Percentiles rank a stretch among this genome's conserved stretches.
phyloP scores from a whole-genome alignment of 331 rosid genomes.

The Saraca asoca region DNA sequence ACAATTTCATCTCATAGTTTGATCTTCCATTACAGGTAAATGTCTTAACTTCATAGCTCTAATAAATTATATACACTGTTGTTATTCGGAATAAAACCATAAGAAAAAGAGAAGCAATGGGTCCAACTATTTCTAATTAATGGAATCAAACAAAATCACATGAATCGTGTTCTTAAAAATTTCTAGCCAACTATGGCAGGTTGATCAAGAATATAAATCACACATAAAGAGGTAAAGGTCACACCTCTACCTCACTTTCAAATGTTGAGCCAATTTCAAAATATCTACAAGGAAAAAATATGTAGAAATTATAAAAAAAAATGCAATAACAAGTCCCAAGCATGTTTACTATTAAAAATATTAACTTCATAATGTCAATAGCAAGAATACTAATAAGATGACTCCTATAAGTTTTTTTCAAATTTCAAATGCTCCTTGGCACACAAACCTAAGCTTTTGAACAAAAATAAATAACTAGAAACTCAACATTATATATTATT shows the following conservation, averaged over 20 bases:
- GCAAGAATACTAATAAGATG: constrained; percentile 16
- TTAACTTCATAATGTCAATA: background rate
- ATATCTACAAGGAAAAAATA: constrained; percentile 61
- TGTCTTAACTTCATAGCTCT: too few species aligned
- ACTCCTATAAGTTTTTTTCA: background rate
- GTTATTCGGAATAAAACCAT: too few species aligned
- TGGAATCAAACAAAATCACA: too few species aligned
- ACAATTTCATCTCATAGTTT: too few species aligned
- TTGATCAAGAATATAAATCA: background rate
- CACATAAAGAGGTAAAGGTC: constrained; percentile 25
- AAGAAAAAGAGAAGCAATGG: too few species aligned
- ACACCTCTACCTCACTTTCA: constrained; percentile 96
- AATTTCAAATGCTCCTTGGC: constrained; percentile 20
- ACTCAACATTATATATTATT: too few species aligned
- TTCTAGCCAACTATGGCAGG: too few species aligned
- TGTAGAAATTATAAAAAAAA: constrained; percentile 18
- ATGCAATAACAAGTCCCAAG: constrained; percentile 15
- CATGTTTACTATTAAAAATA: constrained; percentile 16
- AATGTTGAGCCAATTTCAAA: constrained; percentile 67
- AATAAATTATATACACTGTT: too few species aligned
- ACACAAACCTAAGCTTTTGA: constrained; percentile 7
- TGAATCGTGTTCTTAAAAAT: too few species aligned
- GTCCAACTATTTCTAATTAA: too few species aligned
- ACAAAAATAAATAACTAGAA: background rate
- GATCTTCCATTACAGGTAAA: too few species aligned